Percentiles rank a stretch among this genome's conserved stretches.
These are phyloP conservation scores for Uromyces viciae-fabae DNA, from an alignment of 1,284 basidiomycete species.

Conservation along the genomic window DNA sequence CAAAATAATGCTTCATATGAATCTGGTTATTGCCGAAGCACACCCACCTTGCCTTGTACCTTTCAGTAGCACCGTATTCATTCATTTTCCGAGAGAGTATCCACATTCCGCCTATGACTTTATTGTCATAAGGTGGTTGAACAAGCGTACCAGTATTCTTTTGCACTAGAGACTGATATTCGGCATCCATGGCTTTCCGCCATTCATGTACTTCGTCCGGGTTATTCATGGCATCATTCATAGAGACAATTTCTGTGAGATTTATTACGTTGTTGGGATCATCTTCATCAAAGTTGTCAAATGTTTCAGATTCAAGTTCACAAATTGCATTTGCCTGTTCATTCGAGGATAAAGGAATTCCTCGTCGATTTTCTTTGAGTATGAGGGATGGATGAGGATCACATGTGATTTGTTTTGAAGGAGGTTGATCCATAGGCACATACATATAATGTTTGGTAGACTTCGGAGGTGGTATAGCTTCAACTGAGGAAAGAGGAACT, in stretches of 20 bases:
- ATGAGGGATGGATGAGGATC: too few species aligned
- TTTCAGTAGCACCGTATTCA: neutral
- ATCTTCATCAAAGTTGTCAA: too few species aligned
- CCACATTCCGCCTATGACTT: conserved; percentile 37
- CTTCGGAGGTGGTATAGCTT: too few species aligned
- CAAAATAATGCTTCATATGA: neutral
- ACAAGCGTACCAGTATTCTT: neutral
- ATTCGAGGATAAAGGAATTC: too few species aligned
- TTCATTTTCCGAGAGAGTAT: neutral
- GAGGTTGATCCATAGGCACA: too few species aligned
- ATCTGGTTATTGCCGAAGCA: neutral
- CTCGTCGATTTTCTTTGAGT: too few species aligned
- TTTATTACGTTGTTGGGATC: neutral
- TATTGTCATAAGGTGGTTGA: neutral
- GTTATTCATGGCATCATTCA: neutral
- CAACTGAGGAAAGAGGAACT: too few species aligned
- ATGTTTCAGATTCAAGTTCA: too few species aligned
- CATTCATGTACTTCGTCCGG: neutral
- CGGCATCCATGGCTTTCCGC: neutral
- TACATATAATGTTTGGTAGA: too few species aligned
- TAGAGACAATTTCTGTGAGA: neutral
- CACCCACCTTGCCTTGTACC: conserved; percentile 7
- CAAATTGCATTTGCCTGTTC: too few species aligned
- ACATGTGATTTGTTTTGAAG: too few species aligned
- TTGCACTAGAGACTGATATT: neutral